These are phyloP conservation scores for Tylopilus felleus DNA, from an alignment of 768 basidiomycete species.

Conservation along the genomic window DNA sequence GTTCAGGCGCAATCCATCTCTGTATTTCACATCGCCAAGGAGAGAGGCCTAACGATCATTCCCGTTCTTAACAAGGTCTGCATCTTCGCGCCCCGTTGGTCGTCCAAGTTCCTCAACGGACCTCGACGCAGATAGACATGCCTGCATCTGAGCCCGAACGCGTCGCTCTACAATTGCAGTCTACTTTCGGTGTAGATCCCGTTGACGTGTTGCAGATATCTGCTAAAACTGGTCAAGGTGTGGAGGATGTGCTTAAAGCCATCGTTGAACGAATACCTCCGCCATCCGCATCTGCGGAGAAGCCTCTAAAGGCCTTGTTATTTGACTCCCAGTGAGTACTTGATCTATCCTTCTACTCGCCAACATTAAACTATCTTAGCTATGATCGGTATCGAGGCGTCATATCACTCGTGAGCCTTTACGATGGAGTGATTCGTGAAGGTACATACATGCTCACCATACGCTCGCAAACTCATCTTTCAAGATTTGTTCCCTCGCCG, in stretches of 20 bases:
- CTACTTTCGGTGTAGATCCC: slow-evolving; percentile 78
- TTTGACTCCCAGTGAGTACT: slow-evolving; percentile 85
- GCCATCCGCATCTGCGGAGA: slow-evolving; percentile 52
- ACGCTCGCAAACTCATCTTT: not conserved
- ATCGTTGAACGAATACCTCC: slow-evolving; percentile 85
- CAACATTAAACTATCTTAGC: slow-evolving; percentile 37
- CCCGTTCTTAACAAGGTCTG: slow-evolving; percentile 90
- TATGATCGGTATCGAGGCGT: slow-evolving; percentile 97
- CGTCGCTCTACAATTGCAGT: slow-evolving; percentile 75
- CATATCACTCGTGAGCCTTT: slow-evolving; percentile 83
- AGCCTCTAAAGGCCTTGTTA: slow-evolving; percentile 76
- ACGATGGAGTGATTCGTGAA: slow-evolving; percentile 77
- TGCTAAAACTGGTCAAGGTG: slow-evolving; percentile 89
- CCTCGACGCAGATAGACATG: slow-evolving; percentile 71
- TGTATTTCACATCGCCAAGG: slow-evolving; percentile 85
- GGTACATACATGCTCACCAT: slow-evolving; percentile 40
- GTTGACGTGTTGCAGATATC: slow-evolving; percentile 75
- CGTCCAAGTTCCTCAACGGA: not conserved
- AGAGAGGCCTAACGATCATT: slow-evolving; percentile 77
- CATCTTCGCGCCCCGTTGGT: not conserved
- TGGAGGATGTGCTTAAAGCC: slow-evolving; percentile 71
- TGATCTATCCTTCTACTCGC: not conserved
- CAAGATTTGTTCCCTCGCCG: not conserved
- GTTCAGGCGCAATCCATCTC: slow-evolving; percentile 97
- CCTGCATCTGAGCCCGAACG: slow-evolving; percentile 83